phyloP scores from a whole-genome alignment of 1,284 basidiomycete species.

The Apiotrichum veenhuisii region DNA sequence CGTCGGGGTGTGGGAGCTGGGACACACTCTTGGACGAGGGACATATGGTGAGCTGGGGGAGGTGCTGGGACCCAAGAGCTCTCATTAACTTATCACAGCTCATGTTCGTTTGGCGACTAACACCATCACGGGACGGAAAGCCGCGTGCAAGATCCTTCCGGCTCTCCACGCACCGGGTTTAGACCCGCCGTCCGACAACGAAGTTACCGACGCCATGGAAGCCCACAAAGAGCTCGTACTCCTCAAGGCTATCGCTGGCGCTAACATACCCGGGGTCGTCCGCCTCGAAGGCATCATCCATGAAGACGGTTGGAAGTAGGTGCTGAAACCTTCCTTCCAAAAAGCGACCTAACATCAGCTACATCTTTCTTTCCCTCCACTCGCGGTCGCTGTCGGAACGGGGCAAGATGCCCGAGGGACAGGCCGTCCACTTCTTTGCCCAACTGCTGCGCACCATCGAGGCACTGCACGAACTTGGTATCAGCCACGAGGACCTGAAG shows the following conservation, averaged over 20 bases:
- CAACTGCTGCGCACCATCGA: slow-evolving; percentile 35
- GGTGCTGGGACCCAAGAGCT: background rate
- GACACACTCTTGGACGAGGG: slow-evolving; percentile 41
- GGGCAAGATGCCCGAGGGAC: background rate
- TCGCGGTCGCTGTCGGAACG: slow-evolving; percentile 1
- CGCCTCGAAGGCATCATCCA: slow-evolving; percentile 44
- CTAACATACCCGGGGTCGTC: slow-evolving; percentile 39
- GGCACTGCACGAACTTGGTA: slow-evolving; percentile 36
- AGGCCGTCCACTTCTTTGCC: slow-evolving; percentile 36
- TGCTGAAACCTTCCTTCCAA: background rate
- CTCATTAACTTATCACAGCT: slow-evolving; percentile 21
- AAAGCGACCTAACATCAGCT: slow-evolving; percentile 29
- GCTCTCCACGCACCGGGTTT: slow-evolving; percentile 24
- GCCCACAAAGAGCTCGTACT: slow-evolving; percentile 48
- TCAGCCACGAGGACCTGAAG: slow-evolving; percentile 49
- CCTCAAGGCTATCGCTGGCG: slow-evolving; percentile 42
- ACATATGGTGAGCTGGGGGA: slow-evolving; percentile 37
- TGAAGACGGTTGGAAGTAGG: slow-evolving; percentile 47
- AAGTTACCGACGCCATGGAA: slow-evolving; percentile 43
- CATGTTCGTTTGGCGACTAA: slow-evolving; percentile 48
- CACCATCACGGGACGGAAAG: slow-evolving; percentile 28
- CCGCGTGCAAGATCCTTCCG: slow-evolving; percentile 50
- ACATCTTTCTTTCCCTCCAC: slow-evolving; percentile 39
- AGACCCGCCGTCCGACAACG: slow-evolving; percentile 21
- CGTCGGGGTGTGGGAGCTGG: slow-evolving; percentile 43